These are phyloP conservation scores for Botrytis pseudocinerea DNA, from an alignment of 2,329 filamentous ascomycete species.

Conservation along the genomic window DNA sequence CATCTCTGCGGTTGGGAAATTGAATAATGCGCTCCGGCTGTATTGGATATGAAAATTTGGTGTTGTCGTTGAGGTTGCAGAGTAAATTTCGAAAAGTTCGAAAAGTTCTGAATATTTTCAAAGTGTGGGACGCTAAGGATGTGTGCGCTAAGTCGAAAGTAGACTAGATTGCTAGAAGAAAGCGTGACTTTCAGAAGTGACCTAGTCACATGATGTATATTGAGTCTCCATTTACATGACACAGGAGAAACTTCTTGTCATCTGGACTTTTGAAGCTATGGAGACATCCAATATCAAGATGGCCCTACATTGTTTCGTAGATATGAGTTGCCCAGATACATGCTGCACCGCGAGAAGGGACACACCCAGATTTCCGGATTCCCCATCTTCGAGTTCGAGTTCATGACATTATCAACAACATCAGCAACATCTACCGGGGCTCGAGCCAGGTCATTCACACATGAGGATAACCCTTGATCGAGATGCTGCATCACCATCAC, in stretches of 20 bases:
- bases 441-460: neutral
- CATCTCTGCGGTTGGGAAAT: conserved; percentile 47
- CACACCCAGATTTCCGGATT: neutral
- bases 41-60: conserved; percentile 12
- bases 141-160: neutral
- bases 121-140: conserved; percentile 9
- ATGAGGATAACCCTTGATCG: neutral
- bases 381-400: neutral
- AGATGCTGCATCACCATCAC: neutral
- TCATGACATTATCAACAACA: neutral
- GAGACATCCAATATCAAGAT: neutral
- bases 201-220: fast-evolving
- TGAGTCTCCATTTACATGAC: neutral
- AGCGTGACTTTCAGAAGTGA: neutral
- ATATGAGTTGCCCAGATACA: neutral
- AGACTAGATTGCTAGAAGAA: neutral
- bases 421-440: neutral
- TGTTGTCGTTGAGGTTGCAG: conserved; percentile 22
- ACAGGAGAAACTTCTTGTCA: neutral
- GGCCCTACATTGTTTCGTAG: neutral
- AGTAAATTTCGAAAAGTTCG: neutral
- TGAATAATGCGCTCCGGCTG: conserved; percentile 43
- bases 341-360: neutral
- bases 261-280: neutral
- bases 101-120: conserved; percentile 15